These are phyloP conservation scores for Hura crepitans DNA, from an alignment of 441 rosid species.

Conservation along the genomic window DNA sequence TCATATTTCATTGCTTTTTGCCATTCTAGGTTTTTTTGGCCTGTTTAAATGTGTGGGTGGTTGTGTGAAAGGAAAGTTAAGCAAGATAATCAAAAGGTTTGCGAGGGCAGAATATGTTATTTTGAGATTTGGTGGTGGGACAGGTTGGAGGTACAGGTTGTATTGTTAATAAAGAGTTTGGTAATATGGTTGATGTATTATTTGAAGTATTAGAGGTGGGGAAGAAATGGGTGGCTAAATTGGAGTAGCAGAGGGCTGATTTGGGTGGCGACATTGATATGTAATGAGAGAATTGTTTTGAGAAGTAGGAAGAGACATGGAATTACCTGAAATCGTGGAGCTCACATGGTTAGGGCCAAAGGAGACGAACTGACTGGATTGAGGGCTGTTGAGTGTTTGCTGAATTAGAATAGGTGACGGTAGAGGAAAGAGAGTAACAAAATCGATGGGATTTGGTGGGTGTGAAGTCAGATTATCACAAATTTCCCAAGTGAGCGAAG, in stretches of 20 bases:
- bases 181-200: background rate
- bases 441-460: background rate
- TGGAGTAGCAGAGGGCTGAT: background rate
- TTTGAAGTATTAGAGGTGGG: no score
- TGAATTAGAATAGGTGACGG: background rate
- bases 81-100: background rate
- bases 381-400: background rate
- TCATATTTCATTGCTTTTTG: background rate
- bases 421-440: background rate
- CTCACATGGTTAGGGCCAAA: background rate
- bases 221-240: background rate
- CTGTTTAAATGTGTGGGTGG: background rate
- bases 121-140: background rate
- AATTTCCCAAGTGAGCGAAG: background rate
- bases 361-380: background rate
- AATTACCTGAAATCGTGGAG: background rate
- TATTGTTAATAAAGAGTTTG: no score
- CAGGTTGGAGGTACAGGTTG: background rate
- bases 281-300: background rate
- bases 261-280: background rate
- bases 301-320: background rate
- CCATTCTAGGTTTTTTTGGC: background rate
- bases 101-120: background rate
- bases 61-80: background rate
- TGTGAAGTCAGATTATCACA: fast-evolving